Percentiles rank a stretch among this genome's conserved stretches.
These are phyloP conservation scores for Taphrina sp. DNA, from an alignment of 1,139 yeast genomes.

Conservation along the genomic window DNA sequence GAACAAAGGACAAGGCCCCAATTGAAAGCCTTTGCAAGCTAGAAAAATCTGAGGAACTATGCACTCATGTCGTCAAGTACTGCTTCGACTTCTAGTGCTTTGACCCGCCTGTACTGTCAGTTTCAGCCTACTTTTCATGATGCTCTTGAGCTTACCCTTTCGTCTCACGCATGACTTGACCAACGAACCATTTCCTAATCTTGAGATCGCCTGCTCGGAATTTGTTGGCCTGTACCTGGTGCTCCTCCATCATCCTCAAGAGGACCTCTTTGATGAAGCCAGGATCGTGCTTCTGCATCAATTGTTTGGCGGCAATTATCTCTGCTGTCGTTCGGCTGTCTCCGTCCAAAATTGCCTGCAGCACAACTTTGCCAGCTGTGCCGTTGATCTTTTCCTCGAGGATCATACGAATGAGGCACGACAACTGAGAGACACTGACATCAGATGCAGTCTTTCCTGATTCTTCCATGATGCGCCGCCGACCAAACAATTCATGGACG, in stretches of 20 bases:
- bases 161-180: constrained; percentile 76
- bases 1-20: too few relatives aligned
- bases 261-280: constrained; percentile 57
- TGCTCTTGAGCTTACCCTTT: constrained; percentile 57
- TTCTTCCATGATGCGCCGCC: constrained; percentile 55
- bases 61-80: too few relatives aligned
- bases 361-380: constrained; percentile 64
- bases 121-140: too few relatives aligned
- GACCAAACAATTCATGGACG: constrained; percentile 75
- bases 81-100: too few relatives aligned
- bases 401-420: constrained; percentile 50
- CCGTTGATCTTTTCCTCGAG: constrained; percentile 49
- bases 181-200: constrained; percentile 72
- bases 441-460: constrained; percentile 6
- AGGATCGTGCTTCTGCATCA: constrained; percentile 49
- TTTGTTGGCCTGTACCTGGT: constrained; percentile 59
- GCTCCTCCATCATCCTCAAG: constrained; percentile 51
- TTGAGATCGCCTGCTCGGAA: constrained; percentile 57
- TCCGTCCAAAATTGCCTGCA: constrained; percentile 57
- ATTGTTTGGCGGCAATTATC: constrained; percentile 58
- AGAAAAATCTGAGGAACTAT: too few relatives aligned
- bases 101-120: too few relatives aligned
- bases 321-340: constrained; percentile 46
- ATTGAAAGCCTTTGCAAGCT: too few relatives aligned
- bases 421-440: constrained; percentile 44